Evolutionary conservation across 768 basidiomycete species (phyloP).

Genomic region (Podaxis sp.): DNA sequence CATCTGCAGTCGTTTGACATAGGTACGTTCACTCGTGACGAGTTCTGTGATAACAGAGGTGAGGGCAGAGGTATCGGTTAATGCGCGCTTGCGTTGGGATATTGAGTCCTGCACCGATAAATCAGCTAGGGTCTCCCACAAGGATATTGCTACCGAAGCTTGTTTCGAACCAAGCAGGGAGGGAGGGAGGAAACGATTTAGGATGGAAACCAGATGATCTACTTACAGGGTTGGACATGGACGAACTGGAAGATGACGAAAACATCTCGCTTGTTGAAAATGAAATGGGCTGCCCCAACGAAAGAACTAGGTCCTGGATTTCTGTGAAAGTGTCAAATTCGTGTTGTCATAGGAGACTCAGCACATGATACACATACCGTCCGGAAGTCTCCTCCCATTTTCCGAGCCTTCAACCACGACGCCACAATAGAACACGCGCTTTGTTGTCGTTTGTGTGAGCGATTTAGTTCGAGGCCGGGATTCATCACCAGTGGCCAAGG

Average conservation of each 20-base stretch:
- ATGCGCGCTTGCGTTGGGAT: conserved; percentile 53
- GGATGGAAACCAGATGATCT: neutral
- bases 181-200: conserved; percentile 6
- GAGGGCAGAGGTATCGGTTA: conserved; percentile 65
- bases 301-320: conserved; percentile 75
- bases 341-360: conserved; percentile 13
- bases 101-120: conserved; percentile 31
- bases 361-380: conserved; percentile 42
- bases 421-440: conserved; percentile 85
- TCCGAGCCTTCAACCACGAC: conserved; percentile 87
- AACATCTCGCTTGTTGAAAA: conserved; percentile 46
- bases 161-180: neutral
- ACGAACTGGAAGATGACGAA: conserved; percentile 37
- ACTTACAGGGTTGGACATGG: conserved; percentile 41
- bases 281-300: conserved; percentile 67
- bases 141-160: neutral
- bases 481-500: conserved; percentile 70
- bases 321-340: conserved; percentile 40
- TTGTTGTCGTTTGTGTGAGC: conserved; percentile 47
- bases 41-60: conserved; percentile 82
- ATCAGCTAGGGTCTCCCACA: neutral
- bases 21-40: conserved; percentile 84
- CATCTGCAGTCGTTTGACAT: conserved; percentile 77
- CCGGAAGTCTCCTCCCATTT: conserved; percentile 62
- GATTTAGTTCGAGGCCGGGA: conserved; percentile 42